These are phyloP conservation scores for Ustilago crameri DNA, from an alignment of 1,284 basidiomycete genomes.

Conservation along the genomic window DNA sequence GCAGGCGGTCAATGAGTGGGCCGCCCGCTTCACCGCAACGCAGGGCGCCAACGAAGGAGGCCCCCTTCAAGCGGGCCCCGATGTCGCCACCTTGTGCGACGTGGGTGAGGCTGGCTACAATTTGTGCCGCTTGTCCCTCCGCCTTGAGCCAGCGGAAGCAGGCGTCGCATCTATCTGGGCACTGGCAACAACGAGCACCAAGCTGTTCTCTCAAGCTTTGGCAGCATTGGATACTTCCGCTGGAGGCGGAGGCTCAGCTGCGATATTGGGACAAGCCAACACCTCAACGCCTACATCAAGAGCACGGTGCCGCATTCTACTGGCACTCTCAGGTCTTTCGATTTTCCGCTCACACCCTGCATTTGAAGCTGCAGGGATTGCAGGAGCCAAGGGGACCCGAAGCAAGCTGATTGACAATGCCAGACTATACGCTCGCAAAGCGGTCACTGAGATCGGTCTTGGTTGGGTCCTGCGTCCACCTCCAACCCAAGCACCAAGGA, in stretches of 20 bases:
- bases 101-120: constrained; percentile 37
- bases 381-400: constrained; percentile 34
- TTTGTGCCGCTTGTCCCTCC: constrained; percentile 28
- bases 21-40: constrained; percentile 11
- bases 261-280: constrained; percentile 48
- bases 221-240: constrained; percentile 43
- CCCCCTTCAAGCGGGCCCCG: constrained; percentile 1
- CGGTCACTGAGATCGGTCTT: constrained; percentile 50
- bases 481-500: constrained; percentile 8
- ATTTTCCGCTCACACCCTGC: constrained; percentile 38
- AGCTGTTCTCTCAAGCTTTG: constrained; percentile 40
- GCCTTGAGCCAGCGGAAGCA: constrained; percentile 9
- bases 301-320: constrained; percentile 37
- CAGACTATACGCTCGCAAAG: constrained; percentile 51
- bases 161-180: constrained; percentile 36
- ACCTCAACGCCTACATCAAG: constrained; percentile 51
- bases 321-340: constrained; percentile 34
- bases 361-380: constrained; percentile 34
- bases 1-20: constrained; percentile 21
- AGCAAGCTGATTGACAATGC: constrained; percentile 49
- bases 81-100: constrained; percentile 42
- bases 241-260: constrained; percentile 22
- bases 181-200: constrained; percentile 32
- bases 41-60: constrained; percentile 2
- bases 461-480: constrained; percentile 37